Evolutionary conservation across 768 basidiomycete species (phyloP).

Genomic region (Termitomyces sp.): DNA sequence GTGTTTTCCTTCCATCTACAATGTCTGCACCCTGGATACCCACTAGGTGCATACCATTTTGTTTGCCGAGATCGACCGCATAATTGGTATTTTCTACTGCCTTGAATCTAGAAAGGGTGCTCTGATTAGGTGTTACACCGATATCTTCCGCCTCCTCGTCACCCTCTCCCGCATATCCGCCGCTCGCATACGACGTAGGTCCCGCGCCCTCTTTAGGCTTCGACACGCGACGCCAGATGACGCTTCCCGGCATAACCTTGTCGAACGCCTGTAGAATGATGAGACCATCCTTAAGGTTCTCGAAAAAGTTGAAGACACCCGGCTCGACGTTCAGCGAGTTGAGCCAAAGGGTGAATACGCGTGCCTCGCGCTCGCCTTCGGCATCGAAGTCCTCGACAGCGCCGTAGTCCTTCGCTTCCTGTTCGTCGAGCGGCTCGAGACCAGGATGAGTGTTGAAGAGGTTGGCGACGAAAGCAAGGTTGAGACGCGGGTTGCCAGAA

Average conservation of each 20-base stretch:
- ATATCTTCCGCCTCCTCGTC: slow-evolving; percentile 79
- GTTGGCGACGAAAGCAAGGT: slow-evolving; percentile 97
- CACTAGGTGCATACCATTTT: slow-evolving; percentile 92
- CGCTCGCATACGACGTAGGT: slow-evolving; percentile 35
- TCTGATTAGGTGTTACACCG: slow-evolving; percentile 80
- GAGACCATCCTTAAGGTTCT: slow-evolving; percentile 91
- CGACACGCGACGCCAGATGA: slow-evolving; percentile 94
- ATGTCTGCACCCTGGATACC: slow-evolving; percentile 98
- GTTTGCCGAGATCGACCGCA: slow-evolving; percentile 85
- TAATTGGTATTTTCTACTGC: slow-evolving; percentile 99
- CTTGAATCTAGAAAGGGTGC: slow-evolving; percentile 91
- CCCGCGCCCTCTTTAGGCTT: slow-evolving; percentile 77
- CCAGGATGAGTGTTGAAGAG: slow-evolving; percentile 98
- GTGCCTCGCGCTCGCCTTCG: slow-evolving; percentile 96
- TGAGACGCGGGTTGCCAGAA: slow-evolving; percentile 93
- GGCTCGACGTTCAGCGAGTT: slow-evolving; percentile 98
- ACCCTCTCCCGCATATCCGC: slow-evolving; percentile 35
- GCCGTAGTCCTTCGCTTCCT: slow-evolving; percentile 89
- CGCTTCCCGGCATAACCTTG: slow-evolving; percentile 88
- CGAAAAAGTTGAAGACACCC: slow-evolving; percentile 93
- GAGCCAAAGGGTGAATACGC: slow-evolving; percentile 97
- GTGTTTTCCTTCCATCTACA: slow-evolving; percentile 87
- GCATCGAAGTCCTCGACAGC: slow-evolving; percentile 96
- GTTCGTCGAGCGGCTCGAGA: slow-evolving; percentile 89
- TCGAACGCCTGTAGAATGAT: slow-evolving; percentile 95